Evolutionary conservation across 2,329 filamentous ascomycete genomes (phyloP), one percentile per base, ranked within the genome.

Genomic region (Zalaria sp.): DNA sequence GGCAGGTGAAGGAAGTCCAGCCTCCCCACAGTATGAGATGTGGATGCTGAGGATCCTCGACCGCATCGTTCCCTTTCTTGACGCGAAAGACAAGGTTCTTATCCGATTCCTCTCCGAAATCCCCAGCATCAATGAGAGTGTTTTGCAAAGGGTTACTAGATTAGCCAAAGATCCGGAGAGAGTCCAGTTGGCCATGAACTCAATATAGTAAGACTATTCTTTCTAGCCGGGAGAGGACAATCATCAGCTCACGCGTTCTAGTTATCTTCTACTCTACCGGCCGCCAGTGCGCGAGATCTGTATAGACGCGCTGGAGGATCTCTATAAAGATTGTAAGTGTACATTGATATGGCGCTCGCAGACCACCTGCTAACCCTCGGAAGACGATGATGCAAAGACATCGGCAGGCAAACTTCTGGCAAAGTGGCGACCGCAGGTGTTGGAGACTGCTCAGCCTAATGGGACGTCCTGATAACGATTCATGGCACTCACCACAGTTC

Each of bases 81-180:
- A 95, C 56, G 75, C 81, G 2, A 83, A 85, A 46, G 91, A 98
- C 57, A 51, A 53, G 35, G 75, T 93, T 25, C 67, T 98, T 43
- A 88, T 93, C 27, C 77, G 91, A 31, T 93, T 96, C 56, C 65
- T 98, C 36, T 88, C 86, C 39, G 91, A 98, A 60, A 79, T 98
- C 29, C 91, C 91, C 0, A 79, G 83, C 35, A 69, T 98, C 29
- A 85, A 79, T 46, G 61, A 67, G 29, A 70, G 73, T 7, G 77
- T 96, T 46, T 69, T 96, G 2, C 71, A 79, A 37, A 75, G 83
- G 39, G 77, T 96, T 31, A 71, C 72, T 51, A 72, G 69, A 45
- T 64, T 81, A 43, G 75, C 77, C 1, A 68, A 71, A 49, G 77
- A 81, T 56, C 77, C 77, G 0, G 77, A 81, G 51, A 65, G 77